Percentiles rank a stretch among this genome's conserved stretches.
phyloP scores from a whole-genome alignment of 108 stramenopile species.

The Skeletonema grethae region DNA sequence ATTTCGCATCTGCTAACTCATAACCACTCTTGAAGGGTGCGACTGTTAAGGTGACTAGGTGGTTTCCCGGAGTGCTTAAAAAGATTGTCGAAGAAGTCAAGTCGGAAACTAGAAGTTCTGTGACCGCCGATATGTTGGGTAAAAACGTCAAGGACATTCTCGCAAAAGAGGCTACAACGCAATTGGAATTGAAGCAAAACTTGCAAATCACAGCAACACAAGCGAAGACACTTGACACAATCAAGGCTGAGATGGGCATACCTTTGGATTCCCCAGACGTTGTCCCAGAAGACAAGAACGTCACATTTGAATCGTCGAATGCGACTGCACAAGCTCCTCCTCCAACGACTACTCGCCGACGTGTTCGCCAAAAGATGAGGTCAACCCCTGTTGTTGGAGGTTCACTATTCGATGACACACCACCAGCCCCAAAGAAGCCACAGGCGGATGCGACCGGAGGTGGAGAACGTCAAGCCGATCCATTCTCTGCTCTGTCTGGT shows the following conservation, averaged over 20 bases:
- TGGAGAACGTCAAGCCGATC: not conserved
- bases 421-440: conserved; percentile 12
- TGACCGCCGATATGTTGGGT: conserved; percentile 1
- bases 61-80: conserved; percentile 78
- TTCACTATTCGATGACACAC: conserved; percentile 38
- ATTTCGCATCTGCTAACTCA: not conserved
- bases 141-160: conserved; percentile 44
- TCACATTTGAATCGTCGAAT: not conserved
- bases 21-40: conserved; percentile 22
- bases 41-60: conserved; percentile 73
- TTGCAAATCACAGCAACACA: conserved; percentile 55
- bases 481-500: conserved; percentile 1
- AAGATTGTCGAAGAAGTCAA: conserved; percentile 66
- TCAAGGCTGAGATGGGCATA: conserved; percentile 52
- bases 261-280: conserved; percentile 22
- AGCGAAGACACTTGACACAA: conserved; percentile 64
- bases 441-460: conserved; percentile 11
- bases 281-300: not conserved
- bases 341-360: conserved; percentile 29
- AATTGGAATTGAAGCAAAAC: conserved; percentile 55
- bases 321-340: not conserved
- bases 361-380: conserved; percentile 36
- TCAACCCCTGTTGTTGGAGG: conserved; percentile 34
- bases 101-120: conserved; percentile 29
- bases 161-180: conserved; percentile 52